Conservation (phyloP, 176 grass and related monocot genomes). For the Cenchrus fungigraminus region DNA sequence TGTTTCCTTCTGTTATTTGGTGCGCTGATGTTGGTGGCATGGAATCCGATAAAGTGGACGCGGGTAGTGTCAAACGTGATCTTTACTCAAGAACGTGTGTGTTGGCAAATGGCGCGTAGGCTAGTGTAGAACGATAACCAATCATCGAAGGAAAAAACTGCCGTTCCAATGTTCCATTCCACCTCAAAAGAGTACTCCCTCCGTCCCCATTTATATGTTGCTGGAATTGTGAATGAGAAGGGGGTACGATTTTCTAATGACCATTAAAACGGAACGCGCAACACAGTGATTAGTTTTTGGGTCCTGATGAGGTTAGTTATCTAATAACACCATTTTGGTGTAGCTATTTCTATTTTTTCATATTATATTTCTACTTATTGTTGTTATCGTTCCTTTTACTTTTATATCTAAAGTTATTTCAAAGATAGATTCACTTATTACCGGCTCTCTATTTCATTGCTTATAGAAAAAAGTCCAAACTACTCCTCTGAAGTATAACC, state of each 20-base stretch:
- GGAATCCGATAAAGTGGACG: background rate
- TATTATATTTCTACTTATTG: too few relatives aligned
- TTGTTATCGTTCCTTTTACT: too few relatives aligned
- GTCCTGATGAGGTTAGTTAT: background rate
- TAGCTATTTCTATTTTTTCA: too few relatives aligned
- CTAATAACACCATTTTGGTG: background rate
- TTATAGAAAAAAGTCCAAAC: too few relatives aligned
- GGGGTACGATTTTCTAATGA: too few relatives aligned
- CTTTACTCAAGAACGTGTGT: constrained; percentile 23
- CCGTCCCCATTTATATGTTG: too few relatives aligned
- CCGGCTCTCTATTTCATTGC: too few relatives aligned
- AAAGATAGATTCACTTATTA: too few relatives aligned
- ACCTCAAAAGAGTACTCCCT: background rate
- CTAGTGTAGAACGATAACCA: background rate
- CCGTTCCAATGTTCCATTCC: background rate
- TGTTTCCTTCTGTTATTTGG: constrained; percentile 13
- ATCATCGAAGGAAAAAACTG: background rate
- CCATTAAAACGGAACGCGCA: too few relatives aligned
- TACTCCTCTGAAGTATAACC: too few relatives aligned
- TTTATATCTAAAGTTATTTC: too few relatives aligned
- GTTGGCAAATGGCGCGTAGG: background rate
- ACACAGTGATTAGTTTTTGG: background rate
- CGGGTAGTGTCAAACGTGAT: background rate
- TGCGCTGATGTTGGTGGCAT: constrained; percentile 9
- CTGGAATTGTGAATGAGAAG: too few relatives aligned